Evolutionary conservation across 176 grass and related monocot species (phyloP).

Genomic region (Miscanthus lutarioriparius): DNA sequence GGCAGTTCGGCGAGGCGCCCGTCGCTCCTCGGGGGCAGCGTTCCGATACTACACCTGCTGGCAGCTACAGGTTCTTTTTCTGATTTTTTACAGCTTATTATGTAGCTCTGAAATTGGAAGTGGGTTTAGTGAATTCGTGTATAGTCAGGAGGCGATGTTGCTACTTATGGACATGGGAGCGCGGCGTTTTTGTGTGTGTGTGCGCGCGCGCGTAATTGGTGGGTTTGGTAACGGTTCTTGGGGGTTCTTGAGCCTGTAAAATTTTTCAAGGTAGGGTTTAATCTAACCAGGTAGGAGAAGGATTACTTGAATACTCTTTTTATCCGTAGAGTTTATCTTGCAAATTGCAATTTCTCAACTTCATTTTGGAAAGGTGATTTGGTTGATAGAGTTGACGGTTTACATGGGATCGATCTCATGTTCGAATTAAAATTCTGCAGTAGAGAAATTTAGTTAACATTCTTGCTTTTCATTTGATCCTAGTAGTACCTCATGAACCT

Average conservation of each 20-base stretch:
- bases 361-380: not conserved
- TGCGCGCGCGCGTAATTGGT: not conserved
- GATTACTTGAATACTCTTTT: not conserved
- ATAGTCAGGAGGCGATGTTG: not conserved
- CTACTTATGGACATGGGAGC: not conserved
- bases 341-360: not conserved
- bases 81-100: not conserved
- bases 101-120: not conserved
- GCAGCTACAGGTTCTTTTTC: slow-evolving; percentile 26
- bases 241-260: not conserved
- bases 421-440: not conserved
- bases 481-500: not conserved
- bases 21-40: not conserved
- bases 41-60: not conserved
- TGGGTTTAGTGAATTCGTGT: not conserved
- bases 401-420: not conserved
- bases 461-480: not conserved
- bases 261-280: not conserved
- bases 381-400: not conserved
- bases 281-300: not conserved
- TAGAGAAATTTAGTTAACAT: not conserved
- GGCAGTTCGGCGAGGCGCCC: not conserved
- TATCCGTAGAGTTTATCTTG: not conserved
- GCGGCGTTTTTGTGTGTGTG: not conserved
- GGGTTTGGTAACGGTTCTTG: not conserved